These are phyloP conservation scores for Seminavis robusta DNA, from an alignment of 108 stramenopile species.

Conservation along the genomic window DNA sequence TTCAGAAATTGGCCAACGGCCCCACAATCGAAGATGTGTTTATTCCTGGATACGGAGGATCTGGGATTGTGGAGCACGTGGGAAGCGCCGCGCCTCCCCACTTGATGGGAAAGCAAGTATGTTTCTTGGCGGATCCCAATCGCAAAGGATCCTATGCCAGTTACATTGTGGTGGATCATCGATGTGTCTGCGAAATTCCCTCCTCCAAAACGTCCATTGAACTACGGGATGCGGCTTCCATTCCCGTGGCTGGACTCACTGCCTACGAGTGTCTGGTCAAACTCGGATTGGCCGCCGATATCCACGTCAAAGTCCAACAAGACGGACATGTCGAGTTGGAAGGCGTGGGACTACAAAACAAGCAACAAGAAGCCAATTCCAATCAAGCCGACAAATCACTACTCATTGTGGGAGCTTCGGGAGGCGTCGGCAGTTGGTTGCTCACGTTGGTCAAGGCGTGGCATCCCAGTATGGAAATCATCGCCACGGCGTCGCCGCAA, in stretches of 20 bases:
- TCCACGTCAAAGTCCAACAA: not conserved
- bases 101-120: constrained; percentile 14
- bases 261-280: constrained; percentile 45
- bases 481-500: constrained; percentile 31
- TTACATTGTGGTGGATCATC: constrained; percentile 31
- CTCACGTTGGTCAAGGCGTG: constrained; percentile 19
- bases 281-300: constrained; percentile 13
- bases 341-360: not conserved
- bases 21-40: constrained; percentile 8
- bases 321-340: not conserved
- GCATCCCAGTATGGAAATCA: constrained; percentile 35
- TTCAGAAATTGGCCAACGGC: constrained; percentile 29
- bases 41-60: constrained; percentile 48
- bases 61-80: constrained; percentile 22
- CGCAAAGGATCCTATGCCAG: constrained; percentile 35
- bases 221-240: constrained; percentile 23
- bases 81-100: constrained; percentile 3
- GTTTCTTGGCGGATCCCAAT: constrained; percentile 39
- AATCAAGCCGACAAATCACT: constrained; percentile 6
- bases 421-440: constrained; percentile 56
- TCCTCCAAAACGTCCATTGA: constrained; percentile 7
- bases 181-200: constrained; percentile 28
- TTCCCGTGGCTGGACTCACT: constrained; percentile 45
- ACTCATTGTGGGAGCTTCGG: constrained; percentile 43
- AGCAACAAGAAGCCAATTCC: not conserved